Percentiles rank a stretch among this genome's conserved stretches.
Evolutionary conservation across 23 red algal species (phyloP).

Genomic region (Gracilaria domingensis): DNA sequence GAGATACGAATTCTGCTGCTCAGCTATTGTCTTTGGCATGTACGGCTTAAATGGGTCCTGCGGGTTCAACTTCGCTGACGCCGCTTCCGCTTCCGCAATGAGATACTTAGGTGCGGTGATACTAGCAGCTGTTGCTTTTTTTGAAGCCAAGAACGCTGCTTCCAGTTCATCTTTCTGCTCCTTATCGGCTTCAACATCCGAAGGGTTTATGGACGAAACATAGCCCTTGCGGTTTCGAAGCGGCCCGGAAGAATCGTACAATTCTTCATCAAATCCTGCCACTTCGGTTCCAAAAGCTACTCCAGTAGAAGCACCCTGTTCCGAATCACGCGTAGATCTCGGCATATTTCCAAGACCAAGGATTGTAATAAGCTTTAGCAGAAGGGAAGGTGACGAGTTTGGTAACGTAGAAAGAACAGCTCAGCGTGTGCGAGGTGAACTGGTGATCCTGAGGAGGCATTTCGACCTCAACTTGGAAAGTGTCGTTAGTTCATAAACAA

Average conservation of each 20-base stretch:
- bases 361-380: not conserved
- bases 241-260: conserved; percentile 35
- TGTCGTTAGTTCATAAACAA: not conserved
- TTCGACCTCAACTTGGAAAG: not conserved
- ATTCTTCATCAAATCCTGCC: conserved; percentile 59
- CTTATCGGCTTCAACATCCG: not conserved
- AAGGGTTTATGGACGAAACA: conserved; percentile 57
- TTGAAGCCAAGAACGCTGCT: conserved; percentile 18
- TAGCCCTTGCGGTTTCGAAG: conserved; percentile 38
- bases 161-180: conserved; percentile 40
- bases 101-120: conserved; percentile 58
- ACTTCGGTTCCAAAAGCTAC: conserved; percentile 56
- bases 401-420: not conserved
- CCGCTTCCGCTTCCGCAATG: conserved; percentile 64
- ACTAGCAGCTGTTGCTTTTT: not conserved
- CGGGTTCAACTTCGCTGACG: conserved; percentile 31
- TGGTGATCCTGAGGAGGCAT: not conserved
- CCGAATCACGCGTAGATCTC: conserved; percentile 21
- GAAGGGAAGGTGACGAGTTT: not conserved
- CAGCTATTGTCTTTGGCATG: conserved; percentile 62
- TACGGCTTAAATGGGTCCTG: conserved; percentile 69
- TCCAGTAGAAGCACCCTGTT: conserved; percentile 7
- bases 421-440: not conserved
- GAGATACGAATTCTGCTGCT: conserved; percentile 66
- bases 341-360: conserved; percentile 27